Evolutionary conservation across 257 asterid genomes (phyloP), one percentile per base, ranked within the genome.

Genomic region (Ehretia macrophylla): DNA sequence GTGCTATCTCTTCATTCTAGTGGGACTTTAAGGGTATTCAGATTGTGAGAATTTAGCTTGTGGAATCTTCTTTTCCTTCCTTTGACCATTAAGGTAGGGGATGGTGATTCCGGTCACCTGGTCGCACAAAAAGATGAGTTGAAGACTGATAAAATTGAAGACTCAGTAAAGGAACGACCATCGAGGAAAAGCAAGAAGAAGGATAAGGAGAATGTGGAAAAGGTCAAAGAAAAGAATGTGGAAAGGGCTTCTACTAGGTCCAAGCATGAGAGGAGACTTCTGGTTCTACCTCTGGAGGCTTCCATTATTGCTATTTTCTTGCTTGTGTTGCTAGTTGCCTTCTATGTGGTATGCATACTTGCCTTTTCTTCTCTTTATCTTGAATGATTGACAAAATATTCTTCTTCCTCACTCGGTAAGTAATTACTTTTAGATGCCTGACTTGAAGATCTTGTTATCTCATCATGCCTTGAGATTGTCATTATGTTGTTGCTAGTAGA

Each of bases 321-420:
- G 45, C 95, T 93, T 45, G 65, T 90, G 59, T 68, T 93, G 79
- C 75, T 93, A 77, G 97, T 85, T 65, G 88, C 94, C 23, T 93
- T 89, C 63, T 93, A 93, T 64, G 97, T 87, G 99, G 99, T 93
- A 89, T 51, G 92, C 55, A 27, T 61, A 66, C 37, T 63, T 40
- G 1, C 39, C 19, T 40, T 42, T 20, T 58, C 47, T 13, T 19
- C 42, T 38, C 38, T 17, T 5, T 58, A 32, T n/a, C 37, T 27
- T 1, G 17, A n/a, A 20, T 39, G 18, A 23, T 8, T 40, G 11
- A 9, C 39, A 21, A 21, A 18, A 21, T 9, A 10, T 48, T 27
- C 12, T 48, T 27, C 12, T 37, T 42, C n/a, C 50, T 51, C 17
- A n/a, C 10, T 42, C 39, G 40, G 56, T 49, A 52, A 17, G 32